phyloP scores from a whole-genome alignment of 805 yeast species.

The Metschnikowia kofuensis region DNA sequence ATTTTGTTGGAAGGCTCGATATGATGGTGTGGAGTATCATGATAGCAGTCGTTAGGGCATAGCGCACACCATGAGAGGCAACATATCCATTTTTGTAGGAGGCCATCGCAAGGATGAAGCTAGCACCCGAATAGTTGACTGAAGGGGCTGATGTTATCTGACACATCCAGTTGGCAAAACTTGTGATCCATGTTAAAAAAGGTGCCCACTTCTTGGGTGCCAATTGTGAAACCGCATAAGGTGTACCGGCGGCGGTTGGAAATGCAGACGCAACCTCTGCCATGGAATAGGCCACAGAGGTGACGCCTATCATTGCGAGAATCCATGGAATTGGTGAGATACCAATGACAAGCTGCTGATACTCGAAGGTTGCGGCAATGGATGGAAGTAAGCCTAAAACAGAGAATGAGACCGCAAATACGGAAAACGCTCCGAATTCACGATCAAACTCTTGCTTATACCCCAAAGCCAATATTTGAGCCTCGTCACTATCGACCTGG shows the following conservation, averaged over 20 bases:
- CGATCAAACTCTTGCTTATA: slow-evolving; percentile 63
- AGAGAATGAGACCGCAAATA: slow-evolving; percentile 61
- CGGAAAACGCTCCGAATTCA: slow-evolving; percentile 53
- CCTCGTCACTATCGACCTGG: slow-evolving; percentile 47
- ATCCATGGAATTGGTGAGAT: slow-evolving; percentile 62
- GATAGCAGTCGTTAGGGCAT: slow-evolving; percentile 51
- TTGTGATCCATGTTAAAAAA: slow-evolving; percentile 57
- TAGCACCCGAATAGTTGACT: slow-evolving; percentile 55
- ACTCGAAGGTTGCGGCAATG: slow-evolving; percentile 59
- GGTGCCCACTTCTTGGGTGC: slow-evolving; percentile 56
- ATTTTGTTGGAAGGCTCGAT: slow-evolving; percentile 52
- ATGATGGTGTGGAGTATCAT: slow-evolving; percentile 46
- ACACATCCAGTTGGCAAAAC: slow-evolving; percentile 64
- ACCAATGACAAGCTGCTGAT: slow-evolving; percentile 60
- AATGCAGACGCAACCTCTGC: slow-evolving; percentile 64
- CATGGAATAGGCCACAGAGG: slow-evolving; percentile 57
- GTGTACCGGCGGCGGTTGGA: slow-evolving; percentile 69
- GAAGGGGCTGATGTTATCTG: slow-evolving; percentile 64
- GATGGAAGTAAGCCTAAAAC: slow-evolving; percentile 66
- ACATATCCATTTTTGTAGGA: slow-evolving; percentile 36
- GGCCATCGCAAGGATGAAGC: slow-evolving; percentile 52
- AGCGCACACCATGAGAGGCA: slow-evolving; percentile 49
- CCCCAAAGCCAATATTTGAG: slow-evolving; percentile 54
- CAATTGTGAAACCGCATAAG: slow-evolving; percentile 62
- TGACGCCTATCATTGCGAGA: slow-evolving; percentile 52